Evolutionary conservation across 345 rosid genomes (phyloP), one percentile per base, ranked within the genome.

Genomic region (Rhizophora mangle): DNA sequence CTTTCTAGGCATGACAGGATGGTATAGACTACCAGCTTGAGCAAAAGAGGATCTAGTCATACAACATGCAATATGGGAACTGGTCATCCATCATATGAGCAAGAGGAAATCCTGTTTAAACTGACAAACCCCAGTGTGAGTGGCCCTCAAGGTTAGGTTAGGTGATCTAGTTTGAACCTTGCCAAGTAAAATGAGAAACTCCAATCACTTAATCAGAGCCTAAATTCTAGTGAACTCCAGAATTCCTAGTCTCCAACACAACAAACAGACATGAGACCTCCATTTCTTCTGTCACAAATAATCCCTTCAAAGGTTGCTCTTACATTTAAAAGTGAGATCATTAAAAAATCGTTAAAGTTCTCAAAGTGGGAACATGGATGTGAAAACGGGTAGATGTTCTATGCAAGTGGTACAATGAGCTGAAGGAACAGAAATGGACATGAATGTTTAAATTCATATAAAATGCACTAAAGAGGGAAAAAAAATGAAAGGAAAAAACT

Each of bases 401-500:
- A 34, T 21, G 51, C 53, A 29, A 7, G 22, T 27, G 58, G 26
- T 3, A 52, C 26, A 60, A 21, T 29, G 34, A 55, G 56, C 68
- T 43, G 43, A 24, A 43, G 58, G 18, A 31, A 46, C 19, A 13
- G 22, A 2, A 49, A 56, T 26, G 21, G 49, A 22, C 49, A 54
- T 54, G 56, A 54, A 32, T 66, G 61, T 54, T 27, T 20, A 3
- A 5, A 43, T 51, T 26, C 11, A 36, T 6, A 31, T 30, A 10
- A 43, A 60, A 13, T 16, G 37, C 21, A 60, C 6, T 32, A 1
- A 26, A 19, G 22, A 36, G 58, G 51, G 19, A 10, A 2, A 59
- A 47, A 39, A 43, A 78, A 47, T 13, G 24, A 24, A 56, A 43
- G 55, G 60, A 62, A 69, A 24, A 27, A 62, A 43, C 72, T 68